Percentiles rank a stretch among this genome's conserved stretches.
phyloP scores from a whole-genome alignment of 2,329 filamentous ascomycete genomes.

The Fusarium sp. region DNA sequence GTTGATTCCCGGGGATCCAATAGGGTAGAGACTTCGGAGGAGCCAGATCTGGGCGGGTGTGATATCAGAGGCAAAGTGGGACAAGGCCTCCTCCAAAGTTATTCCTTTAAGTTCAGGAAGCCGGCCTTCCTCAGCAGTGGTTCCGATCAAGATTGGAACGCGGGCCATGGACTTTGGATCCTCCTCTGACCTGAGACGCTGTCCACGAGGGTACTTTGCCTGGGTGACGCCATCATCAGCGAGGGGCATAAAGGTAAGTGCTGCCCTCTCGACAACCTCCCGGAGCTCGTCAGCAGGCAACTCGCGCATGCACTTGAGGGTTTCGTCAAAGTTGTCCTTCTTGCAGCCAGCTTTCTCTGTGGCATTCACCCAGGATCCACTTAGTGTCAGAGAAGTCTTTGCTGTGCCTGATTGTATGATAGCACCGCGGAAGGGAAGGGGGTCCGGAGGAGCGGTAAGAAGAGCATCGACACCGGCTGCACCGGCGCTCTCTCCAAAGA shows the following conservation, averaged over 20 bases:
- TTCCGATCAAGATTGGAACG: constrained; percentile 40
- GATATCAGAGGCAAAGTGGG: background rate
- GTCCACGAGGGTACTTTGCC: constrained; percentile 20
- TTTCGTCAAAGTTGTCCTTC: background rate
- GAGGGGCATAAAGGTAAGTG: constrained; percentile 36
- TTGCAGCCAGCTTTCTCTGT: constrained; percentile 24
- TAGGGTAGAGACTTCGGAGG: constrained; percentile 24
- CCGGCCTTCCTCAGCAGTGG: constrained; percentile 39
- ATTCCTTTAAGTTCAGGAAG: constrained; percentile 10
- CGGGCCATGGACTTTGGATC: constrained; percentile 25
- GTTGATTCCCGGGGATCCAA: constrained; percentile 26
- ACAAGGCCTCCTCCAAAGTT: background rate
- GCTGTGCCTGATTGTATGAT: constrained; percentile 43
- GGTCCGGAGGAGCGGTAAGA: constrained; percentile 40
- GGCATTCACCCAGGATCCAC: constrained; percentile 32
- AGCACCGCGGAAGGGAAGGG: constrained; percentile 45
- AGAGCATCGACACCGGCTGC: constrained; percentile 64
- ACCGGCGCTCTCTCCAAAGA: constrained; percentile 66
- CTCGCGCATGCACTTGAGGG: constrained; percentile 41
- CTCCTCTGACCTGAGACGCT: constrained; percentile 21
- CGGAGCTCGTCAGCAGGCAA: constrained; percentile 32
- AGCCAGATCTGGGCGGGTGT: background rate
- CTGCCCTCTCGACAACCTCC: constrained; percentile 21
- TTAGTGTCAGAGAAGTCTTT: background rate
- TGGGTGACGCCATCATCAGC: constrained; percentile 40